Evolutionary conservation across 352 stramenopile species (phyloP).

Genomic region (Phytophthora boehmeriae): DNA sequence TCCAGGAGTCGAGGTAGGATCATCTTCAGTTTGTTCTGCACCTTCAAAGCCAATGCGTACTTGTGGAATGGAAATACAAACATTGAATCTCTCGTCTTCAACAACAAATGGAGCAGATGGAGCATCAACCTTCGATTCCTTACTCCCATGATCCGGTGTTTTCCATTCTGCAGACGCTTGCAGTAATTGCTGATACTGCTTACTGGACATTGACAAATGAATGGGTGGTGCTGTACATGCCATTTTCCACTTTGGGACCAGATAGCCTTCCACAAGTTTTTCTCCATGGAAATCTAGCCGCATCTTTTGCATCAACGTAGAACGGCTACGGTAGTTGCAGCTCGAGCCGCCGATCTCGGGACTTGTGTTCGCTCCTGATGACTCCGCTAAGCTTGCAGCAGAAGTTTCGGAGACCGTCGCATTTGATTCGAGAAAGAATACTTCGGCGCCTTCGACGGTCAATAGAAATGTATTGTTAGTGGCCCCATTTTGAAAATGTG

Average conservation of each 20-base stretch:
- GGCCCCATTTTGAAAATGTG: slow-evolving; percentile 59
- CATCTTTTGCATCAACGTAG: slow-evolving; percentile 64
- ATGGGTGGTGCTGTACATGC: slow-evolving; percentile 74
- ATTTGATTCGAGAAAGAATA: slow-evolving; percentile 62
- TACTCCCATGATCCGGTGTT: slow-evolving; percentile 2
- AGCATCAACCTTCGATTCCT: not conserved
- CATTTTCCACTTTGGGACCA: slow-evolving; percentile 59
- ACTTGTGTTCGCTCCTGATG: not conserved
- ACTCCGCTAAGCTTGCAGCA: not conserved
- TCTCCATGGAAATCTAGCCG: slow-evolving; percentile 67
- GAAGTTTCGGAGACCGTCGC: not conserved
- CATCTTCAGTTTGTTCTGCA: slow-evolving; percentile 31
- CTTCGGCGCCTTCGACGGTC: slow-evolving; percentile 58
- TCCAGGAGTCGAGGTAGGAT: not conserved
- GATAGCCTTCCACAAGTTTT: slow-evolving; percentile 48
- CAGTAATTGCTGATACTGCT: slow-evolving; percentile 72
- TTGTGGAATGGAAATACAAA: slow-evolving; percentile 71
- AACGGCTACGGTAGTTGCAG: slow-evolving; percentile 40
- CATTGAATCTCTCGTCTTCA: slow-evolving; percentile 63
- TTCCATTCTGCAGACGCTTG: slow-evolving; percentile 67
- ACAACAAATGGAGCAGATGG: slow-evolving; percentile 47
- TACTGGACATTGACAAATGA: slow-evolving; percentile 70
- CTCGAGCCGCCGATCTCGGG: not conserved
- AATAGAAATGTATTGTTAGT: slow-evolving; percentile 62
- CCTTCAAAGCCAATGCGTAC: slow-evolving; percentile 70